Evolutionary conservation across 306 rosid species (phyloP).

Genomic region (Sindora glabra): DNA sequence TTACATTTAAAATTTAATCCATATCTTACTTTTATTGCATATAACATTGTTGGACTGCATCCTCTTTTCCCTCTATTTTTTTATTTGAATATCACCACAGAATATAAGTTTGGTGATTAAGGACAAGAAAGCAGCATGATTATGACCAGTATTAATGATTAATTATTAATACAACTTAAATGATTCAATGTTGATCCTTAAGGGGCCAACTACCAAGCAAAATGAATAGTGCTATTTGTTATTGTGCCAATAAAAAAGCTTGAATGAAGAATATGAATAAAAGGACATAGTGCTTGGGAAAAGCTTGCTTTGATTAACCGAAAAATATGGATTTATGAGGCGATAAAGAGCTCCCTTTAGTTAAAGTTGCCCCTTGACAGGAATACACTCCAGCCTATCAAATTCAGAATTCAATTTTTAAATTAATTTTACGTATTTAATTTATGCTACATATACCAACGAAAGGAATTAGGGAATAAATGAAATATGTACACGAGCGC

Average conservation of each 20-base stretch:
- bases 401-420: background rate
- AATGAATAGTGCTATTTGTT: no score
- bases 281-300: constrained; percentile 30
- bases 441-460: background rate
- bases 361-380: constrained; percentile 22
- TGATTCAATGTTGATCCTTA: no score
- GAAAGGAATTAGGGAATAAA: no score
- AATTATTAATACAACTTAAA: no score
- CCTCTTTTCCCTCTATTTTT: no score
- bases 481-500: no score
- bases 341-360: background rate
- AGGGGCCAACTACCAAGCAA: no score
- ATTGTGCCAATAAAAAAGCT: background rate
- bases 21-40: no score
- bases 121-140: background rate
- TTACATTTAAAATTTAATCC: no score
- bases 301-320: constrained; percentile 11
- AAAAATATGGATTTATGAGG: background rate
- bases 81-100: background rate
- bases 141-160: background rate
- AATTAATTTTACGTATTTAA: background rate
- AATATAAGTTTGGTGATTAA: background rate
- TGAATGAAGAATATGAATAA: background rate
- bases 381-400: constrained; percentile 8
- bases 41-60: no score